Conservation (phyloP, 768 basidiomycete genomes). For the Rhizopogon roseolus region DNA sequence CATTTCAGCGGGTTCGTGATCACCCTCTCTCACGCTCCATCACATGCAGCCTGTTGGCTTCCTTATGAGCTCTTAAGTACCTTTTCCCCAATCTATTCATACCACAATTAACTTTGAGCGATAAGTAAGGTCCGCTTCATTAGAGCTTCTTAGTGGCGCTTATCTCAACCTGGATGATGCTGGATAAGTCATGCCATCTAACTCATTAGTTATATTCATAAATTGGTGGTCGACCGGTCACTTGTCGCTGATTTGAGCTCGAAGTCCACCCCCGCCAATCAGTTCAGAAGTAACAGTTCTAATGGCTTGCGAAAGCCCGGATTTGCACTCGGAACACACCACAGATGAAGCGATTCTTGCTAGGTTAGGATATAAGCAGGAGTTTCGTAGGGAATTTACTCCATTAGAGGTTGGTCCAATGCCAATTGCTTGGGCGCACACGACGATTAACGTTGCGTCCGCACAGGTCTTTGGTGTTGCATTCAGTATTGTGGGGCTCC, state of each 20-base stretch:
- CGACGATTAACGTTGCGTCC: background rate
- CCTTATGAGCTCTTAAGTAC: background rate
- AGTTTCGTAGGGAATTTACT: slow-evolving; percentile 5
- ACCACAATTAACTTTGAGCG: background rate
- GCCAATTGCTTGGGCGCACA: background rate
- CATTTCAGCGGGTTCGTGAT: background rate
- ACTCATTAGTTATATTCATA: background rate
- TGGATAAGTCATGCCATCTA: background rate
- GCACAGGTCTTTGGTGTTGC: slow-evolving; percentile 23
- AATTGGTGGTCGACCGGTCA: slow-evolving; percentile 10
- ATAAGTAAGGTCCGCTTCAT: background rate
- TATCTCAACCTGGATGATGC: background rate
- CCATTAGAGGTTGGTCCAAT: slow-evolving; percentile 2
- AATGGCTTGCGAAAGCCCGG: background rate
- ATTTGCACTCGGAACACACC: background rate
- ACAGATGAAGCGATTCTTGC: slow-evolving; percentile 39
- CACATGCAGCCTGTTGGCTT: background rate
- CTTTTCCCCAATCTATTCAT: background rate
- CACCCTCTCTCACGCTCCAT: background rate
- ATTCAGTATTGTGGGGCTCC: slow-evolving; percentile 25
- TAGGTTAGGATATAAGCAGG: slow-evolving; percentile 43
- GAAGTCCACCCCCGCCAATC: too few relatives aligned
- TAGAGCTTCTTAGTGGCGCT: background rate
- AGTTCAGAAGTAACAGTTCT: background rate
- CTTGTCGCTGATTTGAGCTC: background rate